Evolutionary conservation across 805 yeast genomes (phyloP).

Genomic region (Cephaloascus albidus): DNA sequence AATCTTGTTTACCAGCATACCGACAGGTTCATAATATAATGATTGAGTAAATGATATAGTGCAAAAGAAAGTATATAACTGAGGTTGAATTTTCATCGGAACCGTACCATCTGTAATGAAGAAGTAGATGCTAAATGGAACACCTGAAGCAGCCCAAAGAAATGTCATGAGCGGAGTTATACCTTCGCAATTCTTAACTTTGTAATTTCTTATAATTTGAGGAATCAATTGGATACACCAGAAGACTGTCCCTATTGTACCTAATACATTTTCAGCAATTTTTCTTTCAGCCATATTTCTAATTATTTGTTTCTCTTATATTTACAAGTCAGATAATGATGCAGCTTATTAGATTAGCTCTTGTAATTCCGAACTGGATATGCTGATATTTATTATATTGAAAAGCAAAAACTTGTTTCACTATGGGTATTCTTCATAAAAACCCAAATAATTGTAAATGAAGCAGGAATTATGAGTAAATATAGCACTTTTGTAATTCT

Average conservation of each 20-base stretch:
- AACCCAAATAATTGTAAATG: too few species aligned
- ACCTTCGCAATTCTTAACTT: constrained; percentile 31
- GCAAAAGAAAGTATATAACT: constrained; percentile 66
- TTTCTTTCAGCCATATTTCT: too few species aligned
- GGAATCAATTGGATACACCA: constrained; percentile 37
- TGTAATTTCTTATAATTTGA: constrained; percentile 28
- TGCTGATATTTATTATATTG: too few species aligned
- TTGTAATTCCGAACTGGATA: too few species aligned
- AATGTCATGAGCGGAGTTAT: constrained; percentile 34
- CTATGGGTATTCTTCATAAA: too few species aligned
- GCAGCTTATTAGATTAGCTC: too few species aligned
- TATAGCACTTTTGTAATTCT: too few species aligned
- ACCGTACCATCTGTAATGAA: constrained; percentile 59
- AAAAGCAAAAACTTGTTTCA: too few species aligned
- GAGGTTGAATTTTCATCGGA: constrained; percentile 83
- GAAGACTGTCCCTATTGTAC: constrained; percentile 30
- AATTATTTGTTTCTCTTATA: too few species aligned
- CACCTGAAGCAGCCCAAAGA: constrained; percentile 43
- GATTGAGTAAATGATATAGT: constrained; percentile 44
- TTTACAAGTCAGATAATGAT: too few species aligned
- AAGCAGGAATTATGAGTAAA: too few species aligned
- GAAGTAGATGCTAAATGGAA: constrained; percentile 84
- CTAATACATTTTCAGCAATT: constrained; percentile 32
- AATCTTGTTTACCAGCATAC: constrained; percentile 23
- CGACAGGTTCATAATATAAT: constrained; percentile 61